Evolutionary conservation across 441 rosid genomes (phyloP).

Genomic region (Adansonia gregorii): DNA sequence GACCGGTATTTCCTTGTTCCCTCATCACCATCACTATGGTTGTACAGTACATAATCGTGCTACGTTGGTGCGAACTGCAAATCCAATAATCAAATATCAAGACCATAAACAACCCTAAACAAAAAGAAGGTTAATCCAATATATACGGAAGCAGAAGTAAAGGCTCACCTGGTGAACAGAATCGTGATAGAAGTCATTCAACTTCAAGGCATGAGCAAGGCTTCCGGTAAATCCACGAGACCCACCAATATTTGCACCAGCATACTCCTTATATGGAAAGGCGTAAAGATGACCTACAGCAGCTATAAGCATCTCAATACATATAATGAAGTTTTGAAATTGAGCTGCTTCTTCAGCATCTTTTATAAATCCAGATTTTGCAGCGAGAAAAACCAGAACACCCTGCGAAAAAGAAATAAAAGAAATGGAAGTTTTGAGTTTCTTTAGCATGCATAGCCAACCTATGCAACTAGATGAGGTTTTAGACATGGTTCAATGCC

Average conservation of each 20-base stretch:
- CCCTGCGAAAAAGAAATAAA: constrained; percentile 55
- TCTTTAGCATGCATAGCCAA: background rate
- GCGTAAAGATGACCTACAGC: constrained; percentile 91
- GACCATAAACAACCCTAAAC: constrained; percentile 25
- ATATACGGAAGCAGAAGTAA: constrained; percentile 17
- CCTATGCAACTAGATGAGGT: constrained; percentile 13
- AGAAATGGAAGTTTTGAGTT: background rate
- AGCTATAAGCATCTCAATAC: constrained; percentile 97
- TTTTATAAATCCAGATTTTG: constrained; percentile 77
- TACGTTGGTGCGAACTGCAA: constrained; percentile 96
- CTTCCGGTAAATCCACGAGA: constrained; percentile 72
- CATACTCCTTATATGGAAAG: constrained; percentile 96
- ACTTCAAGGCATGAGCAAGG: constrained; percentile 86
- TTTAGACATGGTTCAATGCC: background rate
- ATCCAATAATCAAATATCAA: constrained; percentile 22
- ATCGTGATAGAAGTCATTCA: constrained; percentile 95
- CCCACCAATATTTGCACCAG: constrained; percentile 90
- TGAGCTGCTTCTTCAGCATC: constrained; percentile 80
- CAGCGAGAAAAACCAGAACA: constrained; percentile 94
- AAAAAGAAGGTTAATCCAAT: background rate
- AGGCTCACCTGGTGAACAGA: constrained; percentile 88
- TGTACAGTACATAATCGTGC: constrained; percentile 94
- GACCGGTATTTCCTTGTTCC: constrained; percentile 85
- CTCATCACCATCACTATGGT: constrained; percentile 84
- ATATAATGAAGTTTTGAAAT: constrained; percentile 83